Evolutionary conservation across 2,329 filamentous ascomycete species (phyloP), one percentile per base, ranked within the genome.

Genomic region (Talaromyces sp.): DNA sequence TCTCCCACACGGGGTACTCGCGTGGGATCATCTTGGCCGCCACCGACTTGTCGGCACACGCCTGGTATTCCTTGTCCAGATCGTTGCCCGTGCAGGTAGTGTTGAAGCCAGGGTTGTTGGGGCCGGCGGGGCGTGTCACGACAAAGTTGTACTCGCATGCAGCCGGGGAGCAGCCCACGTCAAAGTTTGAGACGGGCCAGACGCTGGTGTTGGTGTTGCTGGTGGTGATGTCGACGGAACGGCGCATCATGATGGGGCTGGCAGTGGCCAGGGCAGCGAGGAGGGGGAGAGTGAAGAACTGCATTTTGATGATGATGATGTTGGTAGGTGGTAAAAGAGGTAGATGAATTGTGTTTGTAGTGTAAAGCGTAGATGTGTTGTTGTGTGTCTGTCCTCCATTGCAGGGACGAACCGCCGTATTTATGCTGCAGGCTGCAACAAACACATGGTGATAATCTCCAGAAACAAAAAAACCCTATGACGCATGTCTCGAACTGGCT

Each of bases 121-220:
- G 16, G 18, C 70, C 69, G 6, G 60, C 61, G 14, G 65, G 33
- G 27, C 70, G 70, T 31, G 51, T 52, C 55, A 77, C 71, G 60
- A 71, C 67, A 66, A 76, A 77, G 40, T 56, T 62, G 64, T 73
- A 76, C 60, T 62, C 56, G 60, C 73, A 76, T 40, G 69, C 72
- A 9, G 69, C 73, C 1, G 70, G 68, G 3, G 74, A 72, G 65
- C 73, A 74, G 64, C 68, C 66, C 36, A 71, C 62, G 8, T 59
- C 62, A 64, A 75, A 76, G 60, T 70, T 61, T 53, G 71, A 67
- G 31, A 72, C 70, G 6, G 69, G 65, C 73, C 72, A 76, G 63
- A 23, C 57, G 33, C 57, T 50, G 33, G 18, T 36, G 40, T 23
- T 30, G 28, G 40, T 55, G 23, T 23, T 31, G 33, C 30, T 44